These are phyloP conservation scores for Martiniozyma asiatica DNA, from an alignment of 1,139 yeast species.

Conservation along the genomic window DNA sequence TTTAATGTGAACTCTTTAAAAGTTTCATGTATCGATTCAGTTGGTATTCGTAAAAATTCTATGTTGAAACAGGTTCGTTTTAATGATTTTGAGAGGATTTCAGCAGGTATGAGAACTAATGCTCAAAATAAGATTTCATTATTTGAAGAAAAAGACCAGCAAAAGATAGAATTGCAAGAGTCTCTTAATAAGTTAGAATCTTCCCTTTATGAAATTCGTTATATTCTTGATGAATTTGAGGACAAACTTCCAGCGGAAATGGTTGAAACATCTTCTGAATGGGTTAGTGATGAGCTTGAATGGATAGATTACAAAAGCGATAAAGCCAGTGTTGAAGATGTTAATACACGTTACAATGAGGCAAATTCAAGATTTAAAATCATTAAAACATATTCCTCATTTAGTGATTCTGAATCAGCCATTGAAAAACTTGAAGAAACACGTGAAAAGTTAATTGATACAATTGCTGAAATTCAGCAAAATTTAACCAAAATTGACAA, in stretches of 20 bases:
- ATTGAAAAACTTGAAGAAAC: constrained; percentile 7
- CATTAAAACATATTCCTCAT: constrained; percentile 23
- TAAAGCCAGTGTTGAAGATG: constrained; percentile 25
- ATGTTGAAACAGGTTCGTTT: constrained; percentile 21
- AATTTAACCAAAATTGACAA: neutral
- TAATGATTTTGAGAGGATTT: constrained; percentile 35
- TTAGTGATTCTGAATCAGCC: constrained; percentile 26
- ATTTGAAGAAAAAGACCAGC: constrained; percentile 30
- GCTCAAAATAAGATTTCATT: constrained; percentile 16
- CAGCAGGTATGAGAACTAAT: constrained; percentile 27
- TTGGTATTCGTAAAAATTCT: constrained; percentile 2
- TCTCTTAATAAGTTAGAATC: constrained; percentile 46
- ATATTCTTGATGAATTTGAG: constrained; percentile 36
- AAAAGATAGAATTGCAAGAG: constrained; percentile 35
- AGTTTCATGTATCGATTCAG: constrained; percentile 12
- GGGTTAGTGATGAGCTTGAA: constrained; percentile 44
- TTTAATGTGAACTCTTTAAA: constrained; percentile 32
- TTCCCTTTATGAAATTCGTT: constrained; percentile 44
- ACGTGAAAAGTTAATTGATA: constrained; percentile 1
- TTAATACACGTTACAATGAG: constrained; percentile 21
- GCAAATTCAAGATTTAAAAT: constrained; percentile 21
- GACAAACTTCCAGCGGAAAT: constrained; percentile 26
- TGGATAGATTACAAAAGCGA: constrained; percentile 77
- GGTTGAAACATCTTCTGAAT: constrained; percentile 25
- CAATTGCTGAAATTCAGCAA: constrained; percentile 1